Percentiles rank a stretch among this genome's conserved stretches.
Evolutionary conservation across 2,329 filamentous ascomycete genomes (phyloP).

Genomic region (Fusarium euwallaceae): DNA sequence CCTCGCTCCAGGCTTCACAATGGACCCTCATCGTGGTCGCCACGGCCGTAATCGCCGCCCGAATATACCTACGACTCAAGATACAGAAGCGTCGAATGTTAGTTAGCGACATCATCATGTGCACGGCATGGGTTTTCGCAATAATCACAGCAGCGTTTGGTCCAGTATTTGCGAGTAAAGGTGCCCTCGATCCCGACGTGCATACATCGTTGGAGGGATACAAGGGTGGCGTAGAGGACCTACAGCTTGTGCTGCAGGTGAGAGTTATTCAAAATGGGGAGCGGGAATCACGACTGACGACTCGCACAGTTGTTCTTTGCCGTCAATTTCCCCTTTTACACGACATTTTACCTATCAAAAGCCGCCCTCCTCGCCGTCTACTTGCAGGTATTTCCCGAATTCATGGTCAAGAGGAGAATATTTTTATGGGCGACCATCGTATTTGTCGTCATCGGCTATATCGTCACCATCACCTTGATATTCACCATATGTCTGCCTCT

Average conservation of each 20-base stretch:
- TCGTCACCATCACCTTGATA: neutral
- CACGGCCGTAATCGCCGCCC: conserved; percentile 19
- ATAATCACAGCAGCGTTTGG: conserved; percentile 16
- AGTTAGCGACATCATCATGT: conserved; percentile 32
- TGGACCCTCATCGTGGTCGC: conserved; percentile 28
- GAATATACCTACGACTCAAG: conserved; percentile 31
- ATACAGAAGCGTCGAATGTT: conserved; percentile 31
- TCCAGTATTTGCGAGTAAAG: conserved; percentile 7
- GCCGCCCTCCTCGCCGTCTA: conserved; percentile 35
- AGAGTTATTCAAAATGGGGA: too few species aligned
- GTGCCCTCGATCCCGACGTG: conserved; percentile 29
- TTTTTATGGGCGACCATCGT: conserved; percentile 29
- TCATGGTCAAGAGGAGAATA: conserved; percentile 30
- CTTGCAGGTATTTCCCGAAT: conserved; percentile 19
- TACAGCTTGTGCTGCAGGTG: conserved; percentile 23
- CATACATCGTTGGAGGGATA: conserved; percentile 19
- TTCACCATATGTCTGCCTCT: conserved; percentile 18
- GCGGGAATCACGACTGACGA: neutral
- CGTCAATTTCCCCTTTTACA: conserved; percentile 34
- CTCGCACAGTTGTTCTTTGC: conserved; percentile 29
- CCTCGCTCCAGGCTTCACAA: conserved; percentile 8
- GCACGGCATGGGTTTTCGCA: conserved; percentile 31
- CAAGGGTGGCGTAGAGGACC: neutral
- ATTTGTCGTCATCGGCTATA: neutral
- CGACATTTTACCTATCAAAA: conserved; percentile 41